Base-by-base conservation (phyloP, 2,329 filamentous ascomycete species). In the Ceratocystis colombiana region DNA sequence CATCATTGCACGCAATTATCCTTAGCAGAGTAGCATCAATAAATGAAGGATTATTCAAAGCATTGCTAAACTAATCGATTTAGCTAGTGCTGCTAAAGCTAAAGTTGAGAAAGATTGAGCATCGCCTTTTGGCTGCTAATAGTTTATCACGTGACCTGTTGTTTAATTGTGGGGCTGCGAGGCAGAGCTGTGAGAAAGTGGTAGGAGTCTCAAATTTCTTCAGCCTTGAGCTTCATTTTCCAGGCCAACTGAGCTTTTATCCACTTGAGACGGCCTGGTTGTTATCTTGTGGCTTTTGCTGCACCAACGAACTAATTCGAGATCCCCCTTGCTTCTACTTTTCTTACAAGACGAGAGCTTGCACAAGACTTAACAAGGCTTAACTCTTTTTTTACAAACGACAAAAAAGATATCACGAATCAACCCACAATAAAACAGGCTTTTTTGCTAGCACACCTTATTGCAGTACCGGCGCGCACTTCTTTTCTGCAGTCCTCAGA, bases 161-260 rank as follows among this genome's bases (percentile, higher is more conserved):
- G 30, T n/a, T 63, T 44, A 62, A 59, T 33, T 68, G 64, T 68
- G 66, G 64, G 63, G 28, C 66, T 25, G 46, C 66, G 61, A 68
- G 66, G 66, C 64, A 37, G 50, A 66, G 66, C 66, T 66, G 63
- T 50, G 30, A 30, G 64, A 59, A 57, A 62, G 33, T 37, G 53
- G 66, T 61, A 61, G 55, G 59, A 61, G 64, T 61, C 28, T 64
- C 64, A 68, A 68, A 68, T 68, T 68, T 68, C 66, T 68, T 68
- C 66, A 68, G 66, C 66, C 66, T 68, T 61, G 66, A 57, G 66
- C 37, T 30, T n/a, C 44, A n/a, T 46, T 61, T 48, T 45, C 55
- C 30, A 59, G 25, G 28, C 55, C 55, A 59, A 37, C 55, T 20
- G 30, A 59, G 55, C 28, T 59, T 33, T 59, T n/a, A 33, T 59